These are phyloP conservation scores for Cetraspora pellucida DNA, from an alignment of 192 early-diverging fungal species.

Conservation along the genomic window DNA sequence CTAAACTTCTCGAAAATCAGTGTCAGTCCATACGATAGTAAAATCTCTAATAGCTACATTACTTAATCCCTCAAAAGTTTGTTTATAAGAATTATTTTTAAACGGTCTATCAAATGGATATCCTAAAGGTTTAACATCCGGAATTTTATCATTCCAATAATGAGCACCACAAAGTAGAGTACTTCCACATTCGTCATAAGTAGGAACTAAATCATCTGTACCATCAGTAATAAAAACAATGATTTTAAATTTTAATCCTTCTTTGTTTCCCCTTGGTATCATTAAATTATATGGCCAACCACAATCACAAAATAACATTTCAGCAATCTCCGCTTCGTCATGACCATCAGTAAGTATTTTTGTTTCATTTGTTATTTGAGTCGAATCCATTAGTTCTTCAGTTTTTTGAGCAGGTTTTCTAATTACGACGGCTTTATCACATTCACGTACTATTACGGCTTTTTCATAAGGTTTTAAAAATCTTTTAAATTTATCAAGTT, in stretches of 20 bases:
- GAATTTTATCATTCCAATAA: not conserved
- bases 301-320: not conserved
- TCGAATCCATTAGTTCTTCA: not conserved
- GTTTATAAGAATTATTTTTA: constrained; percentile 1
- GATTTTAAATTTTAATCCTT: not conserved
- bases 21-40: not conserved
- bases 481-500: not conserved
- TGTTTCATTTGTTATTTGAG: not conserved
- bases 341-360: not conserved
- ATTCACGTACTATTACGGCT: not conserved
- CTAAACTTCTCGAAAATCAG: not conserved
- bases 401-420: not conserved
- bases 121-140: not conserved
- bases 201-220: not conserved
- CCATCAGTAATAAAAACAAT: not conserved
- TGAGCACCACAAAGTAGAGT: not conserved
- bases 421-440: not conserved
- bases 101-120: not conserved
- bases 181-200: not conserved
- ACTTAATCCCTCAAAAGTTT: not conserved
- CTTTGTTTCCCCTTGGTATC: not conserved
- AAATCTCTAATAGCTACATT: not conserved
- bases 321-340: not conserved
- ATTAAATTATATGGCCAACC: not conserved
- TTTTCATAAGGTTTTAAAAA: not conserved